These are phyloP conservation scores for Mortierella claussenii DNA, from an alignment of 192 early-diverging fungal species.

Conservation along the genomic window DNA sequence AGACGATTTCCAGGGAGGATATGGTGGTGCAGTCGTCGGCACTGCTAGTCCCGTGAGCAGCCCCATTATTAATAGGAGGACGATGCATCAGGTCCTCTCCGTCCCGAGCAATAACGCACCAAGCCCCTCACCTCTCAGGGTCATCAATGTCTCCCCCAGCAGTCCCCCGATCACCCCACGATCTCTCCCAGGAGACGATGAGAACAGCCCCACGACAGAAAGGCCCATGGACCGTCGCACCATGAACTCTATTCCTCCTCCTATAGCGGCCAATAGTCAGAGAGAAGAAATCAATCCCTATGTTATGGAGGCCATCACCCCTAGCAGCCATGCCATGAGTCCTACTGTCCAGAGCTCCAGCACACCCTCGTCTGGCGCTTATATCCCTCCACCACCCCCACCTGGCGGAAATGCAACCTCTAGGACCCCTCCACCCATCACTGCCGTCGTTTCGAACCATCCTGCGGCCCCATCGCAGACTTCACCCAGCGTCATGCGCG, in stretches of 20 bases:
- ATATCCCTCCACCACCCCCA: slow-evolving; percentile 24
- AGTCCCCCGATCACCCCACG: slow-evolving; percentile 22
- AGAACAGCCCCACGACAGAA: background rate
- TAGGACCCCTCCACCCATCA: slow-evolving; percentile 11
- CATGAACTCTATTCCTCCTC: slow-evolving; percentile 8
- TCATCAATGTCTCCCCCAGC: slow-evolving; percentile 30
- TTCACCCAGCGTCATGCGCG: no score
- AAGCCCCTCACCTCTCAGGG: slow-evolving; percentile 32
- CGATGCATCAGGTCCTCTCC: slow-evolving; percentile 24
- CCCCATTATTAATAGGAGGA: slow-evolving; percentile 18
- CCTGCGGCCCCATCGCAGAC: no score
- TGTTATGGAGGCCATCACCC: slow-evolving; percentile 27
- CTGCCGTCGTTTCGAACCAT: background rate
- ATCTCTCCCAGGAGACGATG: background rate
- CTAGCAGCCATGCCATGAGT: background rate
- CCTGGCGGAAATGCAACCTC: no score
- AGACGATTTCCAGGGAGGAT: slow-evolving; percentile 45
- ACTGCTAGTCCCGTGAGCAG: slow-evolving; percentile 16
- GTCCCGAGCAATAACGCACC: slow-evolving; percentile 6
- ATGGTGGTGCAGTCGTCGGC: slow-evolving; percentile 34
- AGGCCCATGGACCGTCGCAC: slow-evolving; percentile 3
- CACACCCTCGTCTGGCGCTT: background rate
- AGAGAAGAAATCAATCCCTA: slow-evolving; percentile 6
- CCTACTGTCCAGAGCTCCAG: background rate
- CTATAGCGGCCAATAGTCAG: background rate